Conservation (phyloP, 352 stramenopile species). For the Aphanomyces astaci region DNA sequence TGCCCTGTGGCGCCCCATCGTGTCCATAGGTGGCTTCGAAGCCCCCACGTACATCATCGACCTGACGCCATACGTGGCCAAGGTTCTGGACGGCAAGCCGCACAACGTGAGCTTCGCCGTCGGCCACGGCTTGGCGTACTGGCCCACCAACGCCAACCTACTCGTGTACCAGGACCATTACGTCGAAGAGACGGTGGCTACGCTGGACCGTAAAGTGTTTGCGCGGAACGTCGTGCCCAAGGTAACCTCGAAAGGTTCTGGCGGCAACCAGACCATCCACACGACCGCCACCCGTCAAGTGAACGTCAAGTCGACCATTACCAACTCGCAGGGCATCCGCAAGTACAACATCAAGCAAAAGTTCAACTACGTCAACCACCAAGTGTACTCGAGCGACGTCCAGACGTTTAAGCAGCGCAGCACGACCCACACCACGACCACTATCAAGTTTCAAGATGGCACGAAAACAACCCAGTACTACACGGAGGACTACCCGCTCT, state of each 20-base stretch:
- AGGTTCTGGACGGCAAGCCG: slow-evolving; percentile 39
- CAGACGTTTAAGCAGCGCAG: slow-evolving; percentile 40
- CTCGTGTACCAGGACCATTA: slow-evolving; percentile 42
- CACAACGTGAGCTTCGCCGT: slow-evolving; percentile 58
- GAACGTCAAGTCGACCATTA: slow-evolving; percentile 42
- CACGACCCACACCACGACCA: slow-evolving; percentile 32
- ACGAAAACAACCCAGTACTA: neutral
- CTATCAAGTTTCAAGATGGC: slow-evolving; percentile 20
- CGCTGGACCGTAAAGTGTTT: slow-evolving; percentile 35
- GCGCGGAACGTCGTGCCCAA: slow-evolving; percentile 27
- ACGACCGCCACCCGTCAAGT: slow-evolving; percentile 34
- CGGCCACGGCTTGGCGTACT: slow-evolving; percentile 58
- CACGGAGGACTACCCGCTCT: slow-evolving; percentile 46
- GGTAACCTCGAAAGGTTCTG: slow-evolving; percentile 13
- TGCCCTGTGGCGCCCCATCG: slow-evolving; percentile 69
- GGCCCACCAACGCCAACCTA: slow-evolving; percentile 57
- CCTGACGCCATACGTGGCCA: slow-evolving; percentile 42
- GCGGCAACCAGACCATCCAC: slow-evolving; percentile 43
- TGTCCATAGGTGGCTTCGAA: slow-evolving; percentile 59
- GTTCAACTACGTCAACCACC: slow-evolving; percentile 42
- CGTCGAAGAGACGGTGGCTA: slow-evolving; percentile 34
- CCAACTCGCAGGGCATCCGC: slow-evolving; percentile 44
- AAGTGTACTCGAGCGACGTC: slow-evolving; percentile 41
- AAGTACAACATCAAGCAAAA: slow-evolving; percentile 47
- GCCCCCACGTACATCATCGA: slow-evolving; percentile 63